phyloP scores from a whole-genome alignment of 129 eudicot genomes.

The Chrysanthemum makinoi region DNA sequence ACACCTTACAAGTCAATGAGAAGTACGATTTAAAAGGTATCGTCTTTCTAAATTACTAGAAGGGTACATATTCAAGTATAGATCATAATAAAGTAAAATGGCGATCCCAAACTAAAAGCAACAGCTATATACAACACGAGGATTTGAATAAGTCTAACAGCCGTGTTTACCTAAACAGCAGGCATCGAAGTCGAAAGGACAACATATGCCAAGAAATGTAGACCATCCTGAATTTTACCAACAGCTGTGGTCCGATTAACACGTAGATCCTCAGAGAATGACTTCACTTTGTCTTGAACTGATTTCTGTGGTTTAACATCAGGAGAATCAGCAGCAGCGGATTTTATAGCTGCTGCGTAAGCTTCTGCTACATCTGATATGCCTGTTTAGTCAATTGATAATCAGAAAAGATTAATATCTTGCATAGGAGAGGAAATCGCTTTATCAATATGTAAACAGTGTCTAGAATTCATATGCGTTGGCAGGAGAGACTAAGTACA shows the following conservation, averaged over 20 bases:
- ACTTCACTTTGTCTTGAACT: constrained; percentile 59
- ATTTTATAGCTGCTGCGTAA: constrained; percentile 68
- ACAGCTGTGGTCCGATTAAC: constrained; percentile 57
- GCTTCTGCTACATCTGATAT: constrained; percentile 96
- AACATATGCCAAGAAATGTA: constrained; percentile 66
- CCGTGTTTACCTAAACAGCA: constrained; percentile 39
- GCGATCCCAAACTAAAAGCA: constrained; percentile 19
- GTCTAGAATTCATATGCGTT: no score
- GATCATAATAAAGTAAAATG: constrained; percentile 17
- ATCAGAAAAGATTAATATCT: neutral
- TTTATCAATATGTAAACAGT: neutral
- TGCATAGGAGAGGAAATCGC: neutral
- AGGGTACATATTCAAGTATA: constrained; percentile 22
- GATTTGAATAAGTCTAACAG: constrained; percentile 22
- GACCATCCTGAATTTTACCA: constrained; percentile 80
- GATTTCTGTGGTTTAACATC: constrained; percentile 53
- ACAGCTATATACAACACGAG: constrained; percentile 42
- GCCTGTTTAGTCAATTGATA: constrained; percentile 43
- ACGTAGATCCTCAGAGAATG: constrained; percentile 54
- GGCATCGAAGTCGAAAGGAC: constrained; percentile 76
- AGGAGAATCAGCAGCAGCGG: constrained; percentile 47
- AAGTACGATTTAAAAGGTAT: constrained; percentile 16
- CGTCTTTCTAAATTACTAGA: constrained; percentile 6
- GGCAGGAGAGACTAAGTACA: no score
- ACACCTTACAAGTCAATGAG: constrained; percentile 18